Evolutionary conservation across 2,329 filamentous ascomycete genomes (phyloP).

Genomic region (Aquanectria penicillioides): DNA sequence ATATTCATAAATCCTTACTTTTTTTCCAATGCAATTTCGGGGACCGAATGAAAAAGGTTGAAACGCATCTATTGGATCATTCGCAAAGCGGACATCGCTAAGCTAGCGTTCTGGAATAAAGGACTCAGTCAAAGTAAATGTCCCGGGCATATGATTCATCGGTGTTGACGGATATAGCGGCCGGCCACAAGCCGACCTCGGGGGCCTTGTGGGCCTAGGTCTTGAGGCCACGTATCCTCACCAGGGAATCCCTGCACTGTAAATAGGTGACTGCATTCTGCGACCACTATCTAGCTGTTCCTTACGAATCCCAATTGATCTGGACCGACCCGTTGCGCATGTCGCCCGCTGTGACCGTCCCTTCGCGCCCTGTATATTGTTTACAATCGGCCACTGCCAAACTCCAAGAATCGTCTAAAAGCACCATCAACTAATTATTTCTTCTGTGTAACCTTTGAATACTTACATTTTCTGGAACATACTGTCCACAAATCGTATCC

Average conservation of each 20-base stretch:
- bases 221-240: no score
- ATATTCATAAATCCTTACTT: constrained; percentile 2
- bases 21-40: constrained; percentile 17
- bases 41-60: constrained; percentile 22
- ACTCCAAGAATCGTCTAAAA: constrained; percentile 1
- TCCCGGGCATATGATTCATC: constrained; percentile 8
- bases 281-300: no score
- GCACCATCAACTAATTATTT: neutral
- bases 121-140: constrained; percentile 2
- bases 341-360: no score
- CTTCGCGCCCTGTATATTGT: no score
- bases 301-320: no score
- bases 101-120: constrained; percentile 23
- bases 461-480: neutral
- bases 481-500: constrained; percentile 1
- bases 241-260: no score
- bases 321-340: no score
- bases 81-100: neutral
- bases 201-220: no score
- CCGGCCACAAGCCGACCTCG: no score
- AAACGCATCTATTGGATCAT: neutral
- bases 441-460: no score
- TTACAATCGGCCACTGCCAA: constrained; percentile 23
- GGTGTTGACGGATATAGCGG: no score
- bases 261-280: no score